Evolutionary conservation across 768 basidiomycete genomes (phyloP).

Genomic region (Glaciozyma martinii): DNA sequence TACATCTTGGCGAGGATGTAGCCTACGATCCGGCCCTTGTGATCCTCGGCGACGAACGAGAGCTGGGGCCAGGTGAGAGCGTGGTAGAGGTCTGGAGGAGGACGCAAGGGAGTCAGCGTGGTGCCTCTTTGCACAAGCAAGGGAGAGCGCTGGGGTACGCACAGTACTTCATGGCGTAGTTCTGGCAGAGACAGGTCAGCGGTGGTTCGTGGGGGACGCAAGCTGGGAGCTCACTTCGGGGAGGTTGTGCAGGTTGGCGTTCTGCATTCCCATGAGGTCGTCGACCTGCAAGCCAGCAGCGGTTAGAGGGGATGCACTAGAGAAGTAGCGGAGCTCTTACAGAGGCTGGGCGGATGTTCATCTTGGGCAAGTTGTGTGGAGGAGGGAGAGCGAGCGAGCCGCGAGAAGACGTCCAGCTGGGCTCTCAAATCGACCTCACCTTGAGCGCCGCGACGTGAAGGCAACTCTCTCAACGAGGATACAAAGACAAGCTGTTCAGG

Average conservation of each 20-base stretch:
- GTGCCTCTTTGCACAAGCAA: slow-evolving; percentile 42
- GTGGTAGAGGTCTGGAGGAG: slow-evolving; percentile 68
- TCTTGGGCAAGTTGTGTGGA: slow-evolving; percentile 25
- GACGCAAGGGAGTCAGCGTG: slow-evolving; percentile 38
- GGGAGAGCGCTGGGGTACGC: neutral
- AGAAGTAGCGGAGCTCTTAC: slow-evolving; percentile 27
- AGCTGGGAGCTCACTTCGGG: slow-evolving; percentile 65
- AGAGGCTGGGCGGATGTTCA: slow-evolving; percentile 45
- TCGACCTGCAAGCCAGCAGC: slow-evolving; percentile 39
- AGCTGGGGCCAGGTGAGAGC: slow-evolving; percentile 85
- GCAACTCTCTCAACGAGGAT: too few species aligned
- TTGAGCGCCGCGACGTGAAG: too few species aligned
- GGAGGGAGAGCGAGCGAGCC: neutral
- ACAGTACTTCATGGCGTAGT: slow-evolving; percentile 35
- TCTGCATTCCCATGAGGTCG: slow-evolving; percentile 86
- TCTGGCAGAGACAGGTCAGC: neutral
- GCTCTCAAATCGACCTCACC: neutral
- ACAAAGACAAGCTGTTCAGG: too few species aligned
- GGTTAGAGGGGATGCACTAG: too few species aligned
- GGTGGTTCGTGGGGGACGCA: slow-evolving; percentile 47
- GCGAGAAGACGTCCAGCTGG: neutral
- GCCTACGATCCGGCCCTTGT: slow-evolving; percentile 79
- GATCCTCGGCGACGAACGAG: slow-evolving; percentile 85
- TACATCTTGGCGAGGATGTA: slow-evolving; percentile 96
- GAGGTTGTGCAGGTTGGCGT: slow-evolving; percentile 82